phyloP scores from a whole-genome alignment of 352 stramenopile species.

The Phytophthora pseudosyringae region DNA sequence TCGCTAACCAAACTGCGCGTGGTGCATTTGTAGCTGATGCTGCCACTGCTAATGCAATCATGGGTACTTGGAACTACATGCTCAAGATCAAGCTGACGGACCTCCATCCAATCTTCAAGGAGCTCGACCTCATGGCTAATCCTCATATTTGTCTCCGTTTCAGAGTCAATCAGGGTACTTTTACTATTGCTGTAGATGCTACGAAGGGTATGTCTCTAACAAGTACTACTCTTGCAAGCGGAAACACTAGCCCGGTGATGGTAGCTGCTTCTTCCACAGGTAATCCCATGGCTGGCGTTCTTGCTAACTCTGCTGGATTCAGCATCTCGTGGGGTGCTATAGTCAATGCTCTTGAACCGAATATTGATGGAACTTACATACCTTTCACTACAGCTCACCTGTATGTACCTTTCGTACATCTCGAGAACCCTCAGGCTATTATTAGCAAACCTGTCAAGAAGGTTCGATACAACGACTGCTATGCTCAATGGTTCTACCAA shows the following conservation, averaged over 20 bases:
- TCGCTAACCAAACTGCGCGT: conserved; percentile 9
- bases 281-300: conserved; percentile 2
- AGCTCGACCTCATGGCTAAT: conserved; percentile 10
- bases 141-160: conserved; percentile 12
- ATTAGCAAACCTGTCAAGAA: too few relatives aligned
- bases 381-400: neutral
- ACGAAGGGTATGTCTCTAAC: neutral
- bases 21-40: conserved; percentile 7
- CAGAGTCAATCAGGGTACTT: conserved; percentile 9
- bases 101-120: conserved; percentile 9
- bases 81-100: conserved; percentile 10
- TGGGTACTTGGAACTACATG: neutral
- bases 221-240: neutral
- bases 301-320: neutral
- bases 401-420: too few relatives aligned
- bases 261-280: neutral
- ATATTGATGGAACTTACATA: conserved; percentile 4
- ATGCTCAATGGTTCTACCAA: too few relatives aligned
- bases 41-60: neutral
- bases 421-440: too few relatives aligned
- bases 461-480: too few relatives aligned
- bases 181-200: neutral
- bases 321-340: neutral
- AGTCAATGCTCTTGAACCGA: conserved; percentile 3
- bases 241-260: neutral